phyloP scores from a whole-genome alignment of 2,329 filamentous ascomycete species.

The Elsinoe perseae region DNA sequence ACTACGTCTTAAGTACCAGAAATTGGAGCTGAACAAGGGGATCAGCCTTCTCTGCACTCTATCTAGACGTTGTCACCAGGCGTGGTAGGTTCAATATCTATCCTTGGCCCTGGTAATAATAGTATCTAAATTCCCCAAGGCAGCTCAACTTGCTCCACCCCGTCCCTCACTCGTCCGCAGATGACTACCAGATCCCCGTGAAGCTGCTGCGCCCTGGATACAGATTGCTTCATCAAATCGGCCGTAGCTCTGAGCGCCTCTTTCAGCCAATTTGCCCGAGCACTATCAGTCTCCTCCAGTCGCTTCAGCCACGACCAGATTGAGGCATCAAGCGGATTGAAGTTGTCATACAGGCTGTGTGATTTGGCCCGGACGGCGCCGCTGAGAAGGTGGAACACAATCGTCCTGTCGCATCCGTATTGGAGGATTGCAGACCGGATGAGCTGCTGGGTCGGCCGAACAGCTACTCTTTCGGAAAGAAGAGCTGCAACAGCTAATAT shows the following conservation, averaged over 20 bases:
- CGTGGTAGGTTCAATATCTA: too few species aligned
- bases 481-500: slow-evolving; percentile 23
- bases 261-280: slow-evolving; percentile 27
- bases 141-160: slow-evolving; percentile 14
- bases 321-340: slow-evolving; percentile 28
- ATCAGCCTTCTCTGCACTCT: too few species aligned
- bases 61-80: too few species aligned
- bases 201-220: not conserved
- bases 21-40: too few species aligned
- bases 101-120: too few species aligned
- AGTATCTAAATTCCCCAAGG: too few species aligned
- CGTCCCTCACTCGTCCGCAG: slow-evolving; percentile 14
- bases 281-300: slow-evolving; percentile 21
- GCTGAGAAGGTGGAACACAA: slow-evolving; percentile 23
- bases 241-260: slow-evolving; percentile 22
- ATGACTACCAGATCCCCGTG: slow-evolving; percentile 14
- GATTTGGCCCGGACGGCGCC: slow-evolving; percentile 17
- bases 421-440: slow-evolving; percentile 28
- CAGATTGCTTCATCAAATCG: slow-evolving; percentile 11
- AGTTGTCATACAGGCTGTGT: slow-evolving; percentile 11
- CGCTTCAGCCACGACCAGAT: slow-evolving; percentile 31
- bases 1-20: too few species aligned
- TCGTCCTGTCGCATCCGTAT: slow-evolving; percentile 25
- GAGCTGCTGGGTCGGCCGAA: slow-evolving; percentile 23
- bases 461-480: slow-evolving; percentile 20